Evolutionary conservation across 2,329 filamentous ascomycete genomes (phyloP).

Genomic region (Monosporascus sp.): DNA sequence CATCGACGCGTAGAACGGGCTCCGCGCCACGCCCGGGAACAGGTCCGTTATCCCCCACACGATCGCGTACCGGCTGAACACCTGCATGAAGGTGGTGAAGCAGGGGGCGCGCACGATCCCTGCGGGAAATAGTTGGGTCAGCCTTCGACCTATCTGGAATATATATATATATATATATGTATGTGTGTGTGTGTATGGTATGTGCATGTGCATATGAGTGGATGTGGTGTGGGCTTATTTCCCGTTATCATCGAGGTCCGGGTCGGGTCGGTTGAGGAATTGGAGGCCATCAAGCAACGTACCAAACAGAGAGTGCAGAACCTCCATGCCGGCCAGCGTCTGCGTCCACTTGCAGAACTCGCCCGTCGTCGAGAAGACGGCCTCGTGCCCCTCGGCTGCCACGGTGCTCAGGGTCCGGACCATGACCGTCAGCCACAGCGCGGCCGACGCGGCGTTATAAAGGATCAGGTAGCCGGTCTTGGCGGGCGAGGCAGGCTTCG

Average conservation of each 20-base stretch:
- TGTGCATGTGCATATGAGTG: too few relatives aligned
- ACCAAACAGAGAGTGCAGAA: slow-evolving; percentile 77
- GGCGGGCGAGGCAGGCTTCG: slow-evolving; percentile 32
- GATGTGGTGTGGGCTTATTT: neutral
- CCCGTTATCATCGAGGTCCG: too few relatives aligned
- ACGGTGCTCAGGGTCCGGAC: slow-evolving; percentile 57
- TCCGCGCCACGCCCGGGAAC: slow-evolving; percentile 60
- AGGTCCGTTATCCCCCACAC: slow-evolving; percentile 77
- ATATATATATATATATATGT: too few relatives aligned
- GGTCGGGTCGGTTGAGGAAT: too few relatives aligned
- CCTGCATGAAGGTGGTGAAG: slow-evolving; percentile 83
- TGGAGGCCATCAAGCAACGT: slow-evolving; percentile 18
- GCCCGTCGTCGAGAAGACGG: slow-evolving; percentile 58
- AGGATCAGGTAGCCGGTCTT: slow-evolving; percentile 69
- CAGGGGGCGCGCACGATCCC: slow-evolving; percentile 82
- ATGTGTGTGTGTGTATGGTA: too few relatives aligned
- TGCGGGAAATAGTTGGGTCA: slow-evolving; percentile 25
- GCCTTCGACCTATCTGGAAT: too few relatives aligned
- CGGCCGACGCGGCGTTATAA: slow-evolving; percentile 77
- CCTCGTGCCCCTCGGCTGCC: slow-evolving; percentile 45
- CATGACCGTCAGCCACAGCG: slow-evolving; percentile 75
- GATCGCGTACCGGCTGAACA: slow-evolving; percentile 78
- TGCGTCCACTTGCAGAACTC: slow-evolving; percentile 74
- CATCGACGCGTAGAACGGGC: slow-evolving; percentile 63
- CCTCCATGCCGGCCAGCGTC: slow-evolving; percentile 75